Conservation (phyloP, 768 basidiomycete species). For the Agrocybe praecox region DNA sequence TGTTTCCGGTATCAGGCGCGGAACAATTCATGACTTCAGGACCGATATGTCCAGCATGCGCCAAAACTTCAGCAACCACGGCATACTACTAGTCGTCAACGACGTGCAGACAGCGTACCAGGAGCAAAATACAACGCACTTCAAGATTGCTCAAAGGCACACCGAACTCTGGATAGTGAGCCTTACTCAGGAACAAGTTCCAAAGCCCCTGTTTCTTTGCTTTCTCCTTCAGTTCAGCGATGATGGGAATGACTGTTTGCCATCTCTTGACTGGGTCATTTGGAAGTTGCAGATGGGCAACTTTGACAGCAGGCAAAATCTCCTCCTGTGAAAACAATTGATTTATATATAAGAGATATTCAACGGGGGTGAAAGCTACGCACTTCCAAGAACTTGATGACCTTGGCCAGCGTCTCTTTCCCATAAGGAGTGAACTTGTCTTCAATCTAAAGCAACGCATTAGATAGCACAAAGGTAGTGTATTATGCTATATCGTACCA, state of each 20-base stretch:
- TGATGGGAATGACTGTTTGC: conserved; percentile 80
- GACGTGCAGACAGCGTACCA: not conserved
- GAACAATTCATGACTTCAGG: conserved; percentile 92
- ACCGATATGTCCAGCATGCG: conserved; percentile 78
- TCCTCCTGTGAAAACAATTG: conserved; percentile 65
- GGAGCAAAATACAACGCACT: conserved; percentile 39
- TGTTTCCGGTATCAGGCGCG: conserved; percentile 97
- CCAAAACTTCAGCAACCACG: conserved; percentile 95
- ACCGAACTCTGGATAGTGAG: conserved; percentile 88
- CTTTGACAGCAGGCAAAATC: conserved; percentile 73
- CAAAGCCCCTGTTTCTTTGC: conserved; percentile 90
- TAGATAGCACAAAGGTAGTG: not conserved
- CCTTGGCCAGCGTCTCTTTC: conserved; percentile 82
- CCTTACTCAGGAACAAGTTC: conserved; percentile 96
- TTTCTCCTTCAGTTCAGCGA: conserved; percentile 84
- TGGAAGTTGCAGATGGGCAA: conserved; percentile 85
- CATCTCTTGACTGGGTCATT: conserved; percentile 74
- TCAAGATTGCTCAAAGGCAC: conserved; percentile 93
- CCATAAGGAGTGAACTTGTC: conserved; percentile 92
- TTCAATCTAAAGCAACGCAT: conserved; percentile 58
- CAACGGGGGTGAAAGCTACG: conserved; percentile 13
- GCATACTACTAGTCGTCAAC: conserved; percentile 65
- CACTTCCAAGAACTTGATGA: conserved; percentile 86
- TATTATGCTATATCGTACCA: conserved; percentile 47
- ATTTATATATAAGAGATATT: not conserved